Percentiles rank a stretch among this genome's conserved stretches.
Conservation (phyloP, 768 basidiomycete genomes). For the Heimioporus sp. region DNA sequence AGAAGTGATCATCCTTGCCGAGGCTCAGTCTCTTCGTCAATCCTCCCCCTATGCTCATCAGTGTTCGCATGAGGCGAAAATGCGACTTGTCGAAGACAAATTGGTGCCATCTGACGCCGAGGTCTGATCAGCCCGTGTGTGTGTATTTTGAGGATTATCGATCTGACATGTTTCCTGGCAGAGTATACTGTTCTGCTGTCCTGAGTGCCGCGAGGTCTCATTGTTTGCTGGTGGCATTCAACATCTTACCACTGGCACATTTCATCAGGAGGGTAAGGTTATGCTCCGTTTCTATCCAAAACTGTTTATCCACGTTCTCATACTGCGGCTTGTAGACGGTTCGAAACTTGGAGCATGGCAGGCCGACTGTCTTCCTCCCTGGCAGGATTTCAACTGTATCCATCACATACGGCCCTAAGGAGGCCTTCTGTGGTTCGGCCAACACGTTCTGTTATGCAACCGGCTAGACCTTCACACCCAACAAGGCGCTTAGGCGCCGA, state of each 20-base stretch:
- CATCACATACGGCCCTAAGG: no score
- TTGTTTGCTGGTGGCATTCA: no score
- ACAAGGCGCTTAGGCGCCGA: background rate
- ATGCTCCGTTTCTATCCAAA: background rate
- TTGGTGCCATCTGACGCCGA: background rate
- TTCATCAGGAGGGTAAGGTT: background rate
- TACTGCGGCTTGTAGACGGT: no score
- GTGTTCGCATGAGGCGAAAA: background rate
- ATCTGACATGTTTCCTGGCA: background rate
- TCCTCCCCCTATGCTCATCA: no score
- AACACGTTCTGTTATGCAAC: no score
- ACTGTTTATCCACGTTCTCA: background rate
- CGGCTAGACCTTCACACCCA: no score
- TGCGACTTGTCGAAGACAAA: background rate
- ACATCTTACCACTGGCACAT: background rate
- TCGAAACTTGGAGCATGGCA: no score
- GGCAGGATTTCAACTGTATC: no score
- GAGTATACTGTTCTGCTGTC: background rate
- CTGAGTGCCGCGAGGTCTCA: background rate
- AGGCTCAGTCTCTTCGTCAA: no score
- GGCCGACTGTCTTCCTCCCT: no score
- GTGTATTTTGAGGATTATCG: background rate
- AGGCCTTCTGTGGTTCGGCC: no score
- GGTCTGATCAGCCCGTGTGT: slow-evolving; percentile 5
- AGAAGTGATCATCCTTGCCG: no score